A percentile compares a stretch with the other conserved stretches of the same genome.
Conservation (phyloP, 1,139 yeast genomes). For the Magnusiomyces ingens region DNA sequence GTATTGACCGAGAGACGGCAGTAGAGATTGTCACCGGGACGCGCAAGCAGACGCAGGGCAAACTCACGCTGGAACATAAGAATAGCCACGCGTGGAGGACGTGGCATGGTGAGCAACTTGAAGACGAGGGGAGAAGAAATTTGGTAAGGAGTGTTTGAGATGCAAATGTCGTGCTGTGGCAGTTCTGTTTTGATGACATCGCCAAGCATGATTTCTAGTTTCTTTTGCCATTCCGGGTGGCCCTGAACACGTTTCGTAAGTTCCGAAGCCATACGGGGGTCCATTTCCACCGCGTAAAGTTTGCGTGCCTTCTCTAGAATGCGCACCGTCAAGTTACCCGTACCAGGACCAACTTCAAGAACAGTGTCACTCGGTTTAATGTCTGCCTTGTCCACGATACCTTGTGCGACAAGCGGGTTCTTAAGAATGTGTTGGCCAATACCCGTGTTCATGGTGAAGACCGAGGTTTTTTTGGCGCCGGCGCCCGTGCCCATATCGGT, state of each 20-base stretch:
- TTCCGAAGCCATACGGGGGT: conserved; percentile 99
- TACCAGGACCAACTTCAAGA: conserved; percentile 98
- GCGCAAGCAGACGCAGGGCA: conserved; percentile 84
- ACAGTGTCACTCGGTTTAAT: conserved; percentile 90
- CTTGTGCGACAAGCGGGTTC: conserved; percentile 95
- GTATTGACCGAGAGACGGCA: conserved; percentile 93
- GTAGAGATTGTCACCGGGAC: conserved; percentile 91
- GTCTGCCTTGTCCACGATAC: conserved; percentile 93
- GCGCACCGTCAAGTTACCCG: conserved; percentile 93
- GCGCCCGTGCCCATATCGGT: conserved; percentile 6
- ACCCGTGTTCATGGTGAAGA: conserved; percentile 92
- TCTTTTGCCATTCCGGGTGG: conserved; percentile 75
- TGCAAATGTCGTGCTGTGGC: conserved; percentile 93
- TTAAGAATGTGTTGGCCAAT: conserved; percentile 95
- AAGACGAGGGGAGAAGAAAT: conserved; percentile 95
- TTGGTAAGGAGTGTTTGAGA: conserved; percentile 96
- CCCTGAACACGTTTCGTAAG: conserved; percentile 96
- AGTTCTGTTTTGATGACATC: conserved; percentile 94
- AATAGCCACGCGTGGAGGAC: conserved; percentile 91
- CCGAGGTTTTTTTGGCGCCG: conserved; percentile 41
- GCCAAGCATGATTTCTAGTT: conserved; percentile 83
- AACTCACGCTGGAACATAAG: conserved; percentile 98
- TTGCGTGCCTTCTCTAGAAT: conserved; percentile 87
- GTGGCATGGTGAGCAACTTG: conserved; percentile 81
- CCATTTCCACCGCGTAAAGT: conserved; percentile 96